phyloP scores from a whole-genome alignment of 2,329 filamentous ascomycete genomes.

The Xylariaceae sp. region DNA sequence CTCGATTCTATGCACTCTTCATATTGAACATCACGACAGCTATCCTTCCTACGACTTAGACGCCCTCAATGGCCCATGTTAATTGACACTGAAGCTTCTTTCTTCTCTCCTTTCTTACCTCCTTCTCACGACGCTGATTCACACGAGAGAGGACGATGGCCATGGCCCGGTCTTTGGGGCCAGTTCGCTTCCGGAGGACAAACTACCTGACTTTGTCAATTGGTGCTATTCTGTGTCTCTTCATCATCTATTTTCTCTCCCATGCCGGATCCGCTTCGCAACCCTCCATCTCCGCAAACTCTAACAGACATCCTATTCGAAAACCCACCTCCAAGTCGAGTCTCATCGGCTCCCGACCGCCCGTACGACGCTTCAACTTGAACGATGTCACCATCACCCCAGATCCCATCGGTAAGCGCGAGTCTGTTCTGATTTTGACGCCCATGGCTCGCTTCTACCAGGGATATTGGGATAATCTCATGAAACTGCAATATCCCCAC shows the following conservation, averaged over 20 bases:
- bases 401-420: constrained; percentile 75
- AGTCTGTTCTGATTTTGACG: constrained; percentile 88
- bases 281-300: constrained; percentile 17
- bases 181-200: constrained; percentile 40
- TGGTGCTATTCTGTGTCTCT: constrained; percentile 37
- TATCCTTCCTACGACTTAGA: constrained; percentile 10
- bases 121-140: constrained; percentile 11
- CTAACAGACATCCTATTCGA: constrained; percentile 60
- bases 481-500: constrained; percentile 84
- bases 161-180: constrained; percentile 42
- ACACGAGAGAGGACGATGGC: constrained; percentile 23
- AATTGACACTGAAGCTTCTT: constrained; percentile 20
- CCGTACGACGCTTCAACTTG: constrained; percentile 90
- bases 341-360: constrained; percentile 67
- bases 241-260: constrained; percentile 40
- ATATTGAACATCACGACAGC: constrained; percentile 10
- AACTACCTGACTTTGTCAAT: constrained; percentile 39
- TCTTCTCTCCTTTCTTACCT: constrained; percentile 18
- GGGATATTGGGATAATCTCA: constrained; percentile 92
- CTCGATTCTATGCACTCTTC: background rate
- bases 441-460: constrained; percentile 93
- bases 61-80: constrained; percentile 29
- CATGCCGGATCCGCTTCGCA: constrained; percentile 28
- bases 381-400: constrained; percentile 88
- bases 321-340: constrained; percentile 60